Conservation (phyloP, 2,329 filamentous ascomycete species). For the Arthrobotrys iridis region DNA sequence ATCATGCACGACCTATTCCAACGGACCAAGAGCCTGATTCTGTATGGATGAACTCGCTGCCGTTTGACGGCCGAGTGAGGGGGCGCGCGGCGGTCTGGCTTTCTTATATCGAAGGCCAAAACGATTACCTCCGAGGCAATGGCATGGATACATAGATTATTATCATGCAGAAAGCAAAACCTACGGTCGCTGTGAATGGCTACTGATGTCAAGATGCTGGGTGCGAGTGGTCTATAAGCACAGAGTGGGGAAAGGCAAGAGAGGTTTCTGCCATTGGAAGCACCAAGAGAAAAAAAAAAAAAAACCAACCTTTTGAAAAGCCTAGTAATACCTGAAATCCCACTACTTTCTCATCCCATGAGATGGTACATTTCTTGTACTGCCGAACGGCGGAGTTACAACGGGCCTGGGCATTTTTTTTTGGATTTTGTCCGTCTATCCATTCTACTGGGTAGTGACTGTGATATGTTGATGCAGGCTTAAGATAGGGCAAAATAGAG, state of each 20-base stretch:
- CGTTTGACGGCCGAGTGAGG: conserved; percentile 42
- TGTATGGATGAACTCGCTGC: conserved; percentile 39
- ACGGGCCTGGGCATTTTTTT: conserved; percentile 38
- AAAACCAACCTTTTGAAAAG: conserved; percentile 48
- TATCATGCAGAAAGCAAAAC: conserved; percentile 29
- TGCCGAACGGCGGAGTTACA: conserved; percentile 35
- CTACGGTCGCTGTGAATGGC: conserved; percentile 43
- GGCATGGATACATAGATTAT: conserved; percentile 50
- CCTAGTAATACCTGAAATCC: conserved; percentile 52
- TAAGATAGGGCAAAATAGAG: conserved; percentile 52
- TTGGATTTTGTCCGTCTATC: conserved; percentile 11
- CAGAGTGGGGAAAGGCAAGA: conserved; percentile 39
- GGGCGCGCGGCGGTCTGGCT: conserved; percentile 30
- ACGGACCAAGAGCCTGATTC: conserved; percentile 44
- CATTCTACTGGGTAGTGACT: conserved; percentile 49
- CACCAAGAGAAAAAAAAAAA: conserved; percentile 24
- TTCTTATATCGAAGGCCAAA: conserved; percentile 51
- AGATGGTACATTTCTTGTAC: conserved; percentile 43
- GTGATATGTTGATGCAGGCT: conserved; percentile 52
- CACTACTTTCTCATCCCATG: conserved; percentile 40
- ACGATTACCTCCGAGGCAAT: conserved; percentile 50
- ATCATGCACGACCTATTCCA: conserved; percentile 47
- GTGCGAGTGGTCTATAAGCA: conserved; percentile 38
- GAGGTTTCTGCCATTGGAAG: conserved; percentile 33
- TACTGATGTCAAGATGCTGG: conserved; percentile 42